These are phyloP conservation scores for Xerocomellus intermedius DNA, from an alignment of 768 basidiomycete genomes.

Conservation along the genomic window DNA sequence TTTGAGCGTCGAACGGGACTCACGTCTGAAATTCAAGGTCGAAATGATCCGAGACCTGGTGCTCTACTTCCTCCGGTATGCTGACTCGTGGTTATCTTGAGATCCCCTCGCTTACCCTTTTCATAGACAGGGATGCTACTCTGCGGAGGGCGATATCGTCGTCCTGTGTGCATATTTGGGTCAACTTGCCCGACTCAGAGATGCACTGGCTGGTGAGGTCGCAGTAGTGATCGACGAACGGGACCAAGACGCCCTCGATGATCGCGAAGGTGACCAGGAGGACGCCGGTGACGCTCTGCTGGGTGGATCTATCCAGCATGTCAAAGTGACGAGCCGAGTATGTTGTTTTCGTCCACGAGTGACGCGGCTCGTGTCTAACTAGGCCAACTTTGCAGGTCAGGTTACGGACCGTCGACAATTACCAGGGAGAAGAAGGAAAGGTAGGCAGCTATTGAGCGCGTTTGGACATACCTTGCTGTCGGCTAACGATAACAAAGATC, in stretches of 20 bases:
- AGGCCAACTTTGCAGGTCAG: slow-evolving; percentile 45
- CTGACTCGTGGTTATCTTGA: neutral
- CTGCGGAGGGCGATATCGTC: slow-evolving; percentile 48
- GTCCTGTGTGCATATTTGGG: slow-evolving; percentile 55
- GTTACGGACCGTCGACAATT: slow-evolving; percentile 75
- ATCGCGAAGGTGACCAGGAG: slow-evolving; percentile 44
- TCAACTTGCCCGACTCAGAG: slow-evolving; percentile 45
- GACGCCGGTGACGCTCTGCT: slow-evolving; percentile 28
- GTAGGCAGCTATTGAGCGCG: slow-evolving; percentile 27
- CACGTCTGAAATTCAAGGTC: slow-evolving; percentile 26
- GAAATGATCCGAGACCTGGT: slow-evolving; percentile 53
- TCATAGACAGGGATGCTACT: slow-evolving; percentile 48
- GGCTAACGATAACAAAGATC: slow-evolving; percentile 38
- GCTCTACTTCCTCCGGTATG: slow-evolving; percentile 45
- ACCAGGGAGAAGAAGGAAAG: slow-evolving; percentile 72
- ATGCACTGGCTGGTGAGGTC: slow-evolving; percentile 44
- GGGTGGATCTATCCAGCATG: slow-evolving; percentile 37
- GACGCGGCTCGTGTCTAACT: neutral
- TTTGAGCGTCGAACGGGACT: neutral
- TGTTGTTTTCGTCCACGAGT: slow-evolving; percentile 8
- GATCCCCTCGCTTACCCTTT: neutral
- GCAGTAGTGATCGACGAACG: slow-evolving; percentile 68
- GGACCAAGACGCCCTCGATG: slow-evolving; percentile 59
- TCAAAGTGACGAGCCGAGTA: slow-evolving; percentile 55
- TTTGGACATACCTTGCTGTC: neutral